phyloP scores from a whole-genome alignment of 2,329 filamentous ascomycete genomes.

The Leptosphaerulina australis region DNA sequence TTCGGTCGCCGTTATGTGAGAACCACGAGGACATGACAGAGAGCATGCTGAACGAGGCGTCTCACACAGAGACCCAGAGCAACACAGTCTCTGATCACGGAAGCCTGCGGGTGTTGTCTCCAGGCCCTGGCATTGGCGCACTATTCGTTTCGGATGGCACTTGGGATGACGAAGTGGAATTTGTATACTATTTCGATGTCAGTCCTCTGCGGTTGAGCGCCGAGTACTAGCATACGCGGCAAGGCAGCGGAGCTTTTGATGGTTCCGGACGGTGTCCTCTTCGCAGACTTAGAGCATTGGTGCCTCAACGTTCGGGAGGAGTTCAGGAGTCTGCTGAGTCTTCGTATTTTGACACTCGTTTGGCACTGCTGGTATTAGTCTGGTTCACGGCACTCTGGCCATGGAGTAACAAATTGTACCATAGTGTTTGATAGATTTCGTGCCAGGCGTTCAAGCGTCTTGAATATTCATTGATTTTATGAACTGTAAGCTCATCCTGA shows the following conservation, averaged over 20 bases:
- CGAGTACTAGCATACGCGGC: constrained; percentile 39
- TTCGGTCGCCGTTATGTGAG: neutral
- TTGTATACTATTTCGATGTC: constrained; percentile 32
- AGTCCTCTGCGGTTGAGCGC: constrained; percentile 39
- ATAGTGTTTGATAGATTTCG: neutral
- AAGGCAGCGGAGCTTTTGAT: neutral
- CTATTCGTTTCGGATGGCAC: constrained; percentile 15
- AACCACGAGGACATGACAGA: constrained; percentile 1
- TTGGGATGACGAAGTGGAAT: constrained; percentile 1
- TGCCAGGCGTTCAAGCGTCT: neutral
- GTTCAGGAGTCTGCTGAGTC: too few relatives aligned
- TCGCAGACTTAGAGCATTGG: neutral
- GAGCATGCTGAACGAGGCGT: constrained; percentile 5
- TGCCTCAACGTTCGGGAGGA: neutral
- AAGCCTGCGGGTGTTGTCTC: constrained; percentile 27
- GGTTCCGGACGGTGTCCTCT: neutral
- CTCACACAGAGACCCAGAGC: constrained; percentile 13
- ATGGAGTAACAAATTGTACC: neutral
- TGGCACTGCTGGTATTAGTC: neutral
- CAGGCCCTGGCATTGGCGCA: constrained; percentile 31
- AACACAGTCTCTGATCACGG: constrained; percentile 7
- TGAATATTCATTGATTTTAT: neutral
- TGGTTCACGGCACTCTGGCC: neutral
- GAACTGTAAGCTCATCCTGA: neutral
- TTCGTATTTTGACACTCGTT: neutral